Base-by-base conservation (phyloP, 176 grass and related monocot genomes). In the Oryza longistaminata region DNA sequence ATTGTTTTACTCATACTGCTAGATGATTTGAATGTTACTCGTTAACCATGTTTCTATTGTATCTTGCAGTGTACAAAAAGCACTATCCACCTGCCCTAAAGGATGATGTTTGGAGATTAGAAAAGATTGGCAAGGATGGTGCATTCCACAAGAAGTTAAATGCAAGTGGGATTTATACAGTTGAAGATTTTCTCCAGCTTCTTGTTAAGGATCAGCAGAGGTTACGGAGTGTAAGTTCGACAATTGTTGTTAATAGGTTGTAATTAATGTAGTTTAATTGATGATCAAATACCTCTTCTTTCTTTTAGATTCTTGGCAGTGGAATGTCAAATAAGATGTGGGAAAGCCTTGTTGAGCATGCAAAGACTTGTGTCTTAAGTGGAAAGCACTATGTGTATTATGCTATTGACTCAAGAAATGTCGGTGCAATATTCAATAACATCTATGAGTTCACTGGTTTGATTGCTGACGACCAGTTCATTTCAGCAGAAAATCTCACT, bases 261-360 rank as follows among this genome's bases (percentile, higher is more conserved):
- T 74, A 42, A 64, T 45, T 80, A 66, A 65, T 79, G 40, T 25
- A 29, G 27, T 75, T 77, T 60, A 22, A 19, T 87, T 33, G 68
- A 82, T 90, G 67, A 22, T 89, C 33, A 55, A 66, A 84, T 66
- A 62, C 34, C 35, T 6, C 25, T 75, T 60, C 67, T 5, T 89
- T 31, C 29, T 16, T 91, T 39, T 82, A 97, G 94, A 92, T 97
- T 71, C 82, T 97, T 75, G 94, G 94, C 33, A 97, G 85, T 64
- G 73, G 90, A 68, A 92, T 97, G 94, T 97, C 94, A 82, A 97
- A 97, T 86, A 97, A 97, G 85, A 97, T 97, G 94, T 97, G 94
- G 94, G 94, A 97, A 64, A 92, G 83, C 78, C 94, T 97, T 71
- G 90, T 97, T 27, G 94, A 97, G 90, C 94, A 97, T 88, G 94